Evolutionary conservation across 169 alveolate genomes (phyloP), one percentile per base, ranked within the genome.

Genomic region (Plasmodium malariae): DNA sequence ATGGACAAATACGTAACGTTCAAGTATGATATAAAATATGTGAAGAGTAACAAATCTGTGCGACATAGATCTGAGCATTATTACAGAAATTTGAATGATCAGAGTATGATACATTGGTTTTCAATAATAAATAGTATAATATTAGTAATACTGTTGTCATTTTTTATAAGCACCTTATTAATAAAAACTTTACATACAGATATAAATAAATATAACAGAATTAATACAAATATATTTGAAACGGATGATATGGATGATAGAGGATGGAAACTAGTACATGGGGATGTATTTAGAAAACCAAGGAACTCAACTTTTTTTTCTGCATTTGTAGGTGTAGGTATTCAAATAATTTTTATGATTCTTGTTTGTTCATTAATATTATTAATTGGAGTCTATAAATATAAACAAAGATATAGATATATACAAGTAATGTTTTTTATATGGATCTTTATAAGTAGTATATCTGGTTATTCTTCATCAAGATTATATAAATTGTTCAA

Each of bases 261-360:
- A 49, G 98, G 98, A 12, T 97, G 99, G 99, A 97, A 97, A 87
- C 94, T 96, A 76, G 96, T 96, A 2, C 96, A 93, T 65, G 98
- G 97, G 7, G 99, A 97, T 86, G 98, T 97, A 28, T 97, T 97
- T 93, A 92, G 99, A 54, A 91, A 95, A 68, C 98, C 98, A 9
- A 63, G 89, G n/a, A 93, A 95, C 89, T 87, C 93, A 26, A 91
- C 95, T 5, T 87, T 96, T 28, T 93, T 97, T 26, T 91, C 96
- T 11, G 95, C 94, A 3, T 89, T 94, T 65, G 93, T 95, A 1
- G 99, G 99, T 2, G 93, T 96, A 14, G 99, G 99, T 14, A 67
- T 94, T 57, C 97, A 96, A 86, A 86, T 94, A 32, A 80, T 92
- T 62, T 73, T 32, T 43, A 71, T 91, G 94, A 89, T 92, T 86